Evolutionary conservation across 352 stramenopile genomes (phyloP).

Genomic region (Elongisporangium senticosum): DNA sequence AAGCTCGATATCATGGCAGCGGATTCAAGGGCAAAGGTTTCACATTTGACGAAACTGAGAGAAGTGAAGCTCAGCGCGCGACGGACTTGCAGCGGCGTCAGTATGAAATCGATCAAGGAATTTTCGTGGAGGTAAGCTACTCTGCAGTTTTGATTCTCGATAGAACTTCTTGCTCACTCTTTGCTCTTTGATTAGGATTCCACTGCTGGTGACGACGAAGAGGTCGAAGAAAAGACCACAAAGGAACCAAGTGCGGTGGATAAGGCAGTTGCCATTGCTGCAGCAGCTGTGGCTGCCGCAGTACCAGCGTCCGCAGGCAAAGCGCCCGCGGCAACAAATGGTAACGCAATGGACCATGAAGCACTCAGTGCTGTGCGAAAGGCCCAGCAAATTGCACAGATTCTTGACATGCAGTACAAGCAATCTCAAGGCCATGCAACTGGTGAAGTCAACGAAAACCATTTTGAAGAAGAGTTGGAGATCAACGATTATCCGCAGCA

Average conservation of each 20-base stretch:
- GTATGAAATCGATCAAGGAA: slow-evolving; percentile 85
- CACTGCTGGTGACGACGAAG: slow-evolving; percentile 49
- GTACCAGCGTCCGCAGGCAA: slow-evolving; percentile 3
- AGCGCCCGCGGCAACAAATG: slow-evolving; percentile 3
- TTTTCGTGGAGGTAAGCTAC: slow-evolving; percentile 55
- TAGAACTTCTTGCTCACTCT: slow-evolving; percentile 1
- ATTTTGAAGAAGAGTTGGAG: slow-evolving; percentile 89
- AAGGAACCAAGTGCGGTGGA: slow-evolving; percentile 13
- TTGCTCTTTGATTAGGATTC: slow-evolving; percentile 25
- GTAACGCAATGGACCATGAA: slow-evolving; percentile 36
- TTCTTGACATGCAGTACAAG: slow-evolving; percentile 77
- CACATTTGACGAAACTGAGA: slow-evolving; percentile 97
- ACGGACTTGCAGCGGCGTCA: slow-evolving; percentile 89
- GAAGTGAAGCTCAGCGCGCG: slow-evolving; percentile 93
- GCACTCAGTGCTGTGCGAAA: slow-evolving; percentile 72
- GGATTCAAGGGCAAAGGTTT: slow-evolving; percentile 98
- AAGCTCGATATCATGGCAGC: slow-evolving; percentile 94
- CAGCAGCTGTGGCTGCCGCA: slow-evolving; percentile 1
- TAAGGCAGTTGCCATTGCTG: slow-evolving; percentile 5
- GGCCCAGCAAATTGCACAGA: slow-evolving; percentile 82
- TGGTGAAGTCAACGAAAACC: slow-evolving; percentile 31
- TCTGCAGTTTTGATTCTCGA: background rate
- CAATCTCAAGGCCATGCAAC: slow-evolving; percentile 30
- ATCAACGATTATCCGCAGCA: slow-evolving; percentile 95
- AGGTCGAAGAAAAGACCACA: slow-evolving; percentile 28